Evolutionary conservation across 805 yeast genomes (phyloP).

Genomic region (Priceomyces haplophilus): DNA sequence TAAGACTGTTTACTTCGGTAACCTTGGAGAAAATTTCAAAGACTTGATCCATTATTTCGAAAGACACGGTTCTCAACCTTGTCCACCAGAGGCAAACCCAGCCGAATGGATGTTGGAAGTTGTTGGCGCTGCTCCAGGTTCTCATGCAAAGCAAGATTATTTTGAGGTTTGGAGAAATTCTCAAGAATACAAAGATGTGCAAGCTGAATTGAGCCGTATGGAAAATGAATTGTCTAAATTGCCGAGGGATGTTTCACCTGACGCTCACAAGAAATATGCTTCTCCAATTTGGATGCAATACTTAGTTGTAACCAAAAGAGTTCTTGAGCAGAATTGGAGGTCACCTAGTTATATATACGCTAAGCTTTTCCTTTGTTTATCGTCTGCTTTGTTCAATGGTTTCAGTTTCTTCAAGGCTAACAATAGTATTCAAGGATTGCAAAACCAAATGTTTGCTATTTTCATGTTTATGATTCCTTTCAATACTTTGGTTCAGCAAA

Average conservation of each 20-base stretch:
- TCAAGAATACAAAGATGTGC: slow-evolving; percentile 54
- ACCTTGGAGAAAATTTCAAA: slow-evolving; percentile 62
- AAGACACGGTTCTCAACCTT: slow-evolving; percentile 57
- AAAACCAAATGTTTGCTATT: slow-evolving; percentile 60
- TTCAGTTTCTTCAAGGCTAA: slow-evolving; percentile 66
- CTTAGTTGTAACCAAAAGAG: slow-evolving; percentile 28
- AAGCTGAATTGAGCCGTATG: slow-evolving; percentile 60
- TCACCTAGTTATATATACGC: slow-evolving; percentile 61
- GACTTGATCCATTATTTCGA: slow-evolving; percentile 66
- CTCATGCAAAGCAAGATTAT: slow-evolving; percentile 69
- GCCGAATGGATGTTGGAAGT: slow-evolving; percentile 87
- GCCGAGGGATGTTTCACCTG: slow-evolving; percentile 24
- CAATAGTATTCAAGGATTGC: slow-evolving; percentile 55
- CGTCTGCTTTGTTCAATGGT: slow-evolving; percentile 65
- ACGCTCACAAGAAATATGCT: slow-evolving; percentile 28
- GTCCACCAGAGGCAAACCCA: slow-evolving; percentile 38
- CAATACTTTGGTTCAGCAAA: slow-evolving; percentile 39
- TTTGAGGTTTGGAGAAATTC: slow-evolving; percentile 77
- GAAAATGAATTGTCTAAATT: slow-evolving; percentile 47
- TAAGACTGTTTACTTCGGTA: slow-evolving; percentile 77
- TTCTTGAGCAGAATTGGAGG: slow-evolving; percentile 45
- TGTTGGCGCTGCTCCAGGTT: slow-evolving; percentile 81
- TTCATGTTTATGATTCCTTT: slow-evolving; percentile 44
- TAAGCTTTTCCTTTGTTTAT: slow-evolving; percentile 52
- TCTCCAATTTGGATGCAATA: slow-evolving; percentile 26